Conservation (phyloP, 768 basidiomycete genomes). For the Ephemerocybe angulata region DNA sequence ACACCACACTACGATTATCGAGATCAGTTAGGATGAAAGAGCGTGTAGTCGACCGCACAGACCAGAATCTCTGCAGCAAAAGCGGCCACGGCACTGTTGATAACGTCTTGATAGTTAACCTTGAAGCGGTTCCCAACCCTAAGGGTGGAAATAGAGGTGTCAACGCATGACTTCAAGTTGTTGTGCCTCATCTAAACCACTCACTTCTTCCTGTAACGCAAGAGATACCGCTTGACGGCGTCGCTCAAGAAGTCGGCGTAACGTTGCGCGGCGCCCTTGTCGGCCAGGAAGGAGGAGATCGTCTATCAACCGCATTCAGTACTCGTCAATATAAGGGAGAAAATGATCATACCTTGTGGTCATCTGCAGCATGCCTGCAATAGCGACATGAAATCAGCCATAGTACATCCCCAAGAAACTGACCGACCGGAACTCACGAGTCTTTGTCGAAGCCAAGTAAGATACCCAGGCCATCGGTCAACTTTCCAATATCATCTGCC, state of each 20-base stretch:
- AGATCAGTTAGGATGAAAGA: not conserved
- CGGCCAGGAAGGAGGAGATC: not conserved
- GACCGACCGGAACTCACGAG: not conserved
- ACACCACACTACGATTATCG: not conserved
- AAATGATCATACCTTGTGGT: not conserved
- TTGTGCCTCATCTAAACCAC: no score
- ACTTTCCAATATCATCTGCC: not conserved
- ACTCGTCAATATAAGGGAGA: no score
- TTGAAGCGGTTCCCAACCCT: not conserved
- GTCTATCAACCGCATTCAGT: not conserved
- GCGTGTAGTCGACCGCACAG: not conserved
- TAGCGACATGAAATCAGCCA: not conserved
- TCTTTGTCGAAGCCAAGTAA: not conserved
- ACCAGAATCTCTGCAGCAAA: constrained; percentile 1
- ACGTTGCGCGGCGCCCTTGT: not conserved
- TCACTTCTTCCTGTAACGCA: not conserved
- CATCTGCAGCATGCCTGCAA: not conserved
- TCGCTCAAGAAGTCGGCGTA: not conserved
- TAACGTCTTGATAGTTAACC: not conserved
- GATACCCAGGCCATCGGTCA: not conserved
- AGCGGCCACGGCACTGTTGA: not conserved
- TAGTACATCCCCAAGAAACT: no score
- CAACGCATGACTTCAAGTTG: no score
- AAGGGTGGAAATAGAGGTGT: not conserved
- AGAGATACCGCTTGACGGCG: not conserved